phyloP scores from a whole-genome alignment of 2,329 filamentous ascomycete species.

The Paramyrothecium sp. region DNA sequence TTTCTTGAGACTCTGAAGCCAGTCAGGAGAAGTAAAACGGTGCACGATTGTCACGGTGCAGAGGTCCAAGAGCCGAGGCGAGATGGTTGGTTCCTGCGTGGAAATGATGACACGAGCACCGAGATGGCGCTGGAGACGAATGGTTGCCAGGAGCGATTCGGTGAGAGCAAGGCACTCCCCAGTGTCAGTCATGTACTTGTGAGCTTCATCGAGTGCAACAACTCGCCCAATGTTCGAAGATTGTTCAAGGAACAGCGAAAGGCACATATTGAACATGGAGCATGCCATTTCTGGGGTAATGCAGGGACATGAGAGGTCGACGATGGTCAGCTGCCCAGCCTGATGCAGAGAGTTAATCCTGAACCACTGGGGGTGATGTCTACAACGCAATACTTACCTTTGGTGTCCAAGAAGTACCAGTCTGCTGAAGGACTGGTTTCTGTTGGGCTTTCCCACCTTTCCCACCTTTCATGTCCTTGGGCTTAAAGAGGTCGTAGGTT shows the following conservation, averaged over 20 bases:
- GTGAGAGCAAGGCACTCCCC: slow-evolving; percentile 58
- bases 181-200: slow-evolving; percentile 67
- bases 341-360: no score
- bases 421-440: not conserved
- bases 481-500: not conserved
- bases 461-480: not conserved
- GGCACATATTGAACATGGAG: slow-evolving; percentile 68
- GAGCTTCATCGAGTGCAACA: slow-evolving; percentile 73
- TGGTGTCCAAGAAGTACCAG: slow-evolving; percentile 14
- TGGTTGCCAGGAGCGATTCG: slow-evolving; percentile 57
- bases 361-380: no score
- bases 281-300: slow-evolving; percentile 67
- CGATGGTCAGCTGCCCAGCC: slow-evolving; percentile 33
- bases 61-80: slow-evolving; percentile 65
- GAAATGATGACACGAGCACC: slow-evolving; percentile 68
- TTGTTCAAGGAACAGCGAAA: slow-evolving; percentile 64
- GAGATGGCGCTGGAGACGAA: slow-evolving; percentile 70
- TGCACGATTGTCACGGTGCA: slow-evolving; percentile 73
- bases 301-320: slow-evolving; percentile 74
- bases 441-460: not conserved
- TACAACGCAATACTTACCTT: slow-evolving; percentile 17
- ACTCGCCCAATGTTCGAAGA: slow-evolving; percentile 48
- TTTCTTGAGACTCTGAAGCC: slow-evolving; percentile 45
- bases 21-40: slow-evolving; percentile 65
- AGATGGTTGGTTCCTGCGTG: slow-evolving; percentile 75